phyloP scores from a whole-genome alignment of 495 filamentous ascomycete genomes.

The Neurospora discreta region DNA sequence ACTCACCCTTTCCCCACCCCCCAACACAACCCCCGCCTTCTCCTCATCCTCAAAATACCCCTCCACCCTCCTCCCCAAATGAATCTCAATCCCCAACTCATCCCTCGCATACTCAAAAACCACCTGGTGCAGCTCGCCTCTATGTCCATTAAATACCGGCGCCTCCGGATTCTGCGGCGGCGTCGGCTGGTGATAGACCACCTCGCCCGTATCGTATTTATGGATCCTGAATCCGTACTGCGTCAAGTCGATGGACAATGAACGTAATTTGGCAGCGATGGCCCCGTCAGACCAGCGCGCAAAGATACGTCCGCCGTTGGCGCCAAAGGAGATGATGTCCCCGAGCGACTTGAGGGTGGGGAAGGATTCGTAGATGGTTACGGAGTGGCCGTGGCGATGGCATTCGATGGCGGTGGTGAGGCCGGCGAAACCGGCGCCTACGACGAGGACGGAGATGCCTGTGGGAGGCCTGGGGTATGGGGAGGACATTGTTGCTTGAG shows the following conservation, averaged over 20 bases:
- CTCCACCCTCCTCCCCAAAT: slow-evolving; percentile 38
- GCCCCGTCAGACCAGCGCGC: slow-evolving; percentile 38
- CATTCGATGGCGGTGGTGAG: slow-evolving; percentile 53
- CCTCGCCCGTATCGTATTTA: slow-evolving; percentile 50
- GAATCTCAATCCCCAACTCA: slow-evolving; percentile 44
- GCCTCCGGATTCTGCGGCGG: slow-evolving; percentile 34
- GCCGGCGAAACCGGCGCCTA: slow-evolving; percentile 50
- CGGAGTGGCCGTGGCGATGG: slow-evolving; percentile 47
- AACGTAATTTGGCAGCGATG: slow-evolving; percentile 35
- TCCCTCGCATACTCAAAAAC: slow-evolving; percentile 47
- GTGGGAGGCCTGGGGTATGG: slow-evolving; percentile 5
- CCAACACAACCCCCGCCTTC: slow-evolving; percentile 42
- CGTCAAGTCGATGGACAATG: slow-evolving; percentile 40
- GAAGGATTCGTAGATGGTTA: slow-evolving; percentile 48
- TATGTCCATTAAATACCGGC: slow-evolving; percentile 50
- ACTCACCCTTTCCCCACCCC: slow-evolving; percentile 34
- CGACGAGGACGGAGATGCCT: slow-evolving; percentile 45
- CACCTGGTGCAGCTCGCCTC: slow-evolving; percentile 47
- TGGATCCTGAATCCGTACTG: slow-evolving; percentile 48
- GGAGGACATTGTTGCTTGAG: neutral
- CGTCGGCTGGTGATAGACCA: slow-evolving; percentile 43
- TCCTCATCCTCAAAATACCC: slow-evolving; percentile 47
- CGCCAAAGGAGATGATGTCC: slow-evolving; percentile 54
- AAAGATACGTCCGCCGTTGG: slow-evolving; percentile 48
- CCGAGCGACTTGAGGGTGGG: slow-evolving; percentile 46